Evolutionary conservation across 306 rosid genomes (phyloP), one percentile per base, ranked within the genome.

Genomic region (Ceratonia siliqua): DNA sequence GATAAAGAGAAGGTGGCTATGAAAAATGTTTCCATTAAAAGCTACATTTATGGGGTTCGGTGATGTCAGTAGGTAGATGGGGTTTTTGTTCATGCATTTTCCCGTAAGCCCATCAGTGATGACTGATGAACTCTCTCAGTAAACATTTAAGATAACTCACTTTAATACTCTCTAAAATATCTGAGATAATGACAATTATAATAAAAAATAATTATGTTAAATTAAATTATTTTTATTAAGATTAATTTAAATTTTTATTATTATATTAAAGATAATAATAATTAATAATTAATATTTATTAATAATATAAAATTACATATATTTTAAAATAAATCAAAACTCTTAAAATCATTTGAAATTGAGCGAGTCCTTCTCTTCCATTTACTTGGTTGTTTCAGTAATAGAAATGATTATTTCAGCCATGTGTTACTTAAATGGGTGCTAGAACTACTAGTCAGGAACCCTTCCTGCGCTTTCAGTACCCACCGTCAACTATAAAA

Each of bases 21-120:
- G 75, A 54, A 56, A 56, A 18, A 6, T 10, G 41, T 63, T 25
- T 54, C 38, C 30, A 82, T 83, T 93, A 80, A 89, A 85, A 79
- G 76, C 74, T 28, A 68, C 91, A 89, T 91, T 85, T 25, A 93
- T 85, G 86, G 14, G 3, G 93, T 85, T 89, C 21, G 96, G 87
- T 85, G 79, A 76, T 76, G 91, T 80, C 94, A 87, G 89, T 43
- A 70, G 75, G 87, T 80, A 76, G 90, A 82, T 62, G 81, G 71
- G 83, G 38, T 35, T 69, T 35, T 73, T 21, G 55, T 8, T 70
- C 39, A 14, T 63, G 72, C 39, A 70, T 27, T 75, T 69, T 49
- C 65, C 24, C 38, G 25, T 8, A 21, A 42, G 2, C 62, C 77
- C 13, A 45, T 45, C 39, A 73, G 15, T 18, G 21, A 2, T 58